A percentile compares a stretch with the other conserved stretches of the same genome.
These are phyloP conservation scores for Dictyostelium discoideum DNA, from an alignment of 78 protist species.

Conservation along the genomic window DNA sequence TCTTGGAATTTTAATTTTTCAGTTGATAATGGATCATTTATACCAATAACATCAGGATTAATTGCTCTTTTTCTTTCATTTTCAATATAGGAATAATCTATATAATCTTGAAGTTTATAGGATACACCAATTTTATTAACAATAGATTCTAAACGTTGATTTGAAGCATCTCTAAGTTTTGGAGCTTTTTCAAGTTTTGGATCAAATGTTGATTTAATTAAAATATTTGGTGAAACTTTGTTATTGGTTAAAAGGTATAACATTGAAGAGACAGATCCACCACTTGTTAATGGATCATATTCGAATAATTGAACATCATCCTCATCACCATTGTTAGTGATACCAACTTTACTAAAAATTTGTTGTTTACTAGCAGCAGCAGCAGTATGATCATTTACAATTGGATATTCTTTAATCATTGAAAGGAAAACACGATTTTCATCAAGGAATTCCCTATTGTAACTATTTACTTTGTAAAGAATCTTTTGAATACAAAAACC, in stretches of 20 bases:
- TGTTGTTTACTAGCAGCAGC: neutral
- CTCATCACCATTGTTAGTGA: neutral
- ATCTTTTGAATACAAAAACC: neutral
- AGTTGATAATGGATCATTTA: neutral
- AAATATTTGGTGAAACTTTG: neutral
- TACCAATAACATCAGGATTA: neutral
- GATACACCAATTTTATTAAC: neutral
- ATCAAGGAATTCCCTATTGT: neutral
- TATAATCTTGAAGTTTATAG: neutral
- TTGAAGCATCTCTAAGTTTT: neutral
- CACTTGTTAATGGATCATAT: slow-evolving; percentile 39
- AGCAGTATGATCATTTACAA: neutral
- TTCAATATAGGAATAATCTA: neutral
- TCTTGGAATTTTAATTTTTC: neutral
- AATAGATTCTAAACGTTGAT: neutral
- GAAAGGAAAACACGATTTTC: neutral
- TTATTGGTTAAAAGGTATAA: neutral
- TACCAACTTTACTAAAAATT: neutral
- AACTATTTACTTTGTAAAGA: neutral
- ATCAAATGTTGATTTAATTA: neutral
- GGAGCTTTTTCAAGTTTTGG: neutral
- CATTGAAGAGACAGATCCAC: slow-evolving; percentile 22
- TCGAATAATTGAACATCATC: neutral
- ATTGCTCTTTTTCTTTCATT: slow-evolving; percentile 22
- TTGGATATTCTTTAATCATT: neutral